A percentile compares a stretch with the other conserved stretches of the same genome.
phyloP scores from a whole-genome alignment of 352 stramenopile genomes.

The Phytophthora rubi region DNA sequence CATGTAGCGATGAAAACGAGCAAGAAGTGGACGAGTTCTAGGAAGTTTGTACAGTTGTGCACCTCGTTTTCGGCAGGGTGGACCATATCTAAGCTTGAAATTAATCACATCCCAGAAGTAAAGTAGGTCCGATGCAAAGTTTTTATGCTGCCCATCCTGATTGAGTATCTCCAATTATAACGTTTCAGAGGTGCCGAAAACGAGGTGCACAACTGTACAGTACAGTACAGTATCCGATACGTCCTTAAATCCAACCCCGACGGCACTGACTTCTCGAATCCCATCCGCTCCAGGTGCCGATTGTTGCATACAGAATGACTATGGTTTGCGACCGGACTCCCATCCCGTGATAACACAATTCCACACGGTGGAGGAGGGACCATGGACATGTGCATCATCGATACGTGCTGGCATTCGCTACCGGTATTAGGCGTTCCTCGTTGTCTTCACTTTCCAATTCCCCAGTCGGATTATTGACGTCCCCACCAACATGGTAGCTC shows the following conservation, averaged over 20 bases:
- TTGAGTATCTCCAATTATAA: no score
- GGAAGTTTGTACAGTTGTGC: no score
- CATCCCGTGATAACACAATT: conserved; percentile 30
- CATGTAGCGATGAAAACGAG: not conserved
- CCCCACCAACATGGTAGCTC: conserved; percentile 20
- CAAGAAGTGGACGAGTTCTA: not conserved
- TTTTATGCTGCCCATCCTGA: no score
- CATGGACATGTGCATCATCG: conserved; percentile 17
- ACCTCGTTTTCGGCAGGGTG: no score
- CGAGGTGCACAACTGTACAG: no score
- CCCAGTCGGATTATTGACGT: conserved; percentile 14
- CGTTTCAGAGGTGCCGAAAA: no score
- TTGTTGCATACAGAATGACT: conserved; percentile 19
- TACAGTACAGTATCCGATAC: no score
- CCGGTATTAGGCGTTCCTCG: not conserved
- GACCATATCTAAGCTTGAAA: no score
- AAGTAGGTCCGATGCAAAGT: no score
- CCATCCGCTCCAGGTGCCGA: conserved; percentile 26
- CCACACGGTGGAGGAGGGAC: conserved; percentile 23
- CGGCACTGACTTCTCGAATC: conserved; percentile 22
- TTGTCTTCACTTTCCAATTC: conserved; percentile 20
- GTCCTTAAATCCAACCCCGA: not conserved
- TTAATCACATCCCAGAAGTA: no score
- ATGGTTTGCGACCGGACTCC: conserved; percentile 16
- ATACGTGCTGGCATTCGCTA: not conserved